phyloP scores from a whole-genome alignment of 2,329 filamentous ascomycete species.

The Westerdykella ornata region DNA sequence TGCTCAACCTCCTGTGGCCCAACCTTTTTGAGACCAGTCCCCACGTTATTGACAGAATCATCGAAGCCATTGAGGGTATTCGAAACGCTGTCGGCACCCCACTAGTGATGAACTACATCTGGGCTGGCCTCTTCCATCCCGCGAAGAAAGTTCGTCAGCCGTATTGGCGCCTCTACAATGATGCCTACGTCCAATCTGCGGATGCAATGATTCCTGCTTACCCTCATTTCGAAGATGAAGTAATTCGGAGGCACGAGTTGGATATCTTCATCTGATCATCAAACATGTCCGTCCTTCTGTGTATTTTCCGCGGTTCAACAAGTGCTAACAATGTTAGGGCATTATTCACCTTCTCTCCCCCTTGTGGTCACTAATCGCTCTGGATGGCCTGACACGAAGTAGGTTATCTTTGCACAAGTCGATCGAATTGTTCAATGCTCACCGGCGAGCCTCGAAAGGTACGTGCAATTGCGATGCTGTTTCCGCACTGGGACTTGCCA shows the following conservation, averaged over 20 bases:
- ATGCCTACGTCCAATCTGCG: slow-evolving; percentile 87
- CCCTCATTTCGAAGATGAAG: slow-evolving; percentile 75
- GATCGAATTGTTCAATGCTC: too few species aligned
- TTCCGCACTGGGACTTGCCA: too few species aligned
- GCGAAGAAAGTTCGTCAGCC: slow-evolving; percentile 89
- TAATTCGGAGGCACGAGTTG: slow-evolving; percentile 70
- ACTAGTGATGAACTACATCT: slow-evolving; percentile 94
- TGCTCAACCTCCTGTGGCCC: slow-evolving; percentile 91
- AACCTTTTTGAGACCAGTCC: slow-evolving; percentile 97
- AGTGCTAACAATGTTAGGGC: too few species aligned
- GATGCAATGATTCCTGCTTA: slow-evolving; percentile 97
- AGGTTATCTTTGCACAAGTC: too few species aligned
- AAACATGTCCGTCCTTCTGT: too few species aligned
- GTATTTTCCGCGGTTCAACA: too few species aligned
- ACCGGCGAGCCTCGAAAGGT: too few species aligned
- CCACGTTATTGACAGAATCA: slow-evolving; percentile 95
- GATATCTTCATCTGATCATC: slow-evolving; percentile 65
- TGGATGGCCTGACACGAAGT: too few species aligned
- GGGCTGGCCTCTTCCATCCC: slow-evolving; percentile 95
- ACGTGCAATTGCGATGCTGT: too few species aligned
- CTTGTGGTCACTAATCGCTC: too few species aligned
- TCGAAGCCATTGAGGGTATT: slow-evolving; percentile 95
- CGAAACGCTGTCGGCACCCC: slow-evolving; percentile 89
- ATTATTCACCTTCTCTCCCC: too few species aligned
- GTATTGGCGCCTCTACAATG: slow-evolving; percentile 96